These are phyloP conservation scores for Blumeria hordei DNA, from an alignment of 2,329 filamentous ascomycete species.

Conservation along the genomic window DNA sequence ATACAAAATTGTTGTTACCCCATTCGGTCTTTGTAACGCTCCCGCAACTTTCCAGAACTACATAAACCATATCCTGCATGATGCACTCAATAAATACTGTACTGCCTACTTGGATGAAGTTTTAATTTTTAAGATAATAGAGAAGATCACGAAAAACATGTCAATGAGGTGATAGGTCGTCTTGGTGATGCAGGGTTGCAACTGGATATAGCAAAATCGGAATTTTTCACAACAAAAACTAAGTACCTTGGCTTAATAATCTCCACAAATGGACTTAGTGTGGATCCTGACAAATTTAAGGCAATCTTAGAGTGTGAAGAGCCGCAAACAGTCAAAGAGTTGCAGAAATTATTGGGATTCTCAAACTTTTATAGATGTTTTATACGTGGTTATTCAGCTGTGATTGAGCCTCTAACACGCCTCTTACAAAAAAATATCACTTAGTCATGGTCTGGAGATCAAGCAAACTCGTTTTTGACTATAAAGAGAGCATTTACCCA, in stretches of 20 bases:
- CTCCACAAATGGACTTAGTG: background rate
- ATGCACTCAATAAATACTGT: constrained; percentile 1
- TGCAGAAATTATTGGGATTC: background rate
- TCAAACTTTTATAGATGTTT: background rate
- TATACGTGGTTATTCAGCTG: background rate
- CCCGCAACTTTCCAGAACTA: constrained; percentile 1
- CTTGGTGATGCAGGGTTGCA: constrained; percentile 1
- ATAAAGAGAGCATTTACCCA: background rate
- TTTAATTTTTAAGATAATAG: constrained; percentile 2
- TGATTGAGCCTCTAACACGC: background rate
- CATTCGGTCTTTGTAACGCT: constrained; percentile 1
- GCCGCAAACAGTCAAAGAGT: background rate
- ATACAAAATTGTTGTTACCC: background rate
- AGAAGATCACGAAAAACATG: background rate
- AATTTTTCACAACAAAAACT: constrained; percentile 1
- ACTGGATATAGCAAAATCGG: constrained; percentile 1
- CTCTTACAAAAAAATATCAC: background rate
- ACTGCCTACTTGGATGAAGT: constrained; percentile 3
- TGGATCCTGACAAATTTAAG: background rate
- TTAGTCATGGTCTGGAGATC: background rate
- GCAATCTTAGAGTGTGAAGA: background rate
- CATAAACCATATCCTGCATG: constrained; percentile 1
- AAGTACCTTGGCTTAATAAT: constrained; percentile 1
- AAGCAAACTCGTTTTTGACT: background rate
- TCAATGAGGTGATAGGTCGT: background rate